These are phyloP conservation scores for Strobilomyces confusus DNA, from an alignment of 768 basidiomycete genomes.

Conservation along the genomic window DNA sequence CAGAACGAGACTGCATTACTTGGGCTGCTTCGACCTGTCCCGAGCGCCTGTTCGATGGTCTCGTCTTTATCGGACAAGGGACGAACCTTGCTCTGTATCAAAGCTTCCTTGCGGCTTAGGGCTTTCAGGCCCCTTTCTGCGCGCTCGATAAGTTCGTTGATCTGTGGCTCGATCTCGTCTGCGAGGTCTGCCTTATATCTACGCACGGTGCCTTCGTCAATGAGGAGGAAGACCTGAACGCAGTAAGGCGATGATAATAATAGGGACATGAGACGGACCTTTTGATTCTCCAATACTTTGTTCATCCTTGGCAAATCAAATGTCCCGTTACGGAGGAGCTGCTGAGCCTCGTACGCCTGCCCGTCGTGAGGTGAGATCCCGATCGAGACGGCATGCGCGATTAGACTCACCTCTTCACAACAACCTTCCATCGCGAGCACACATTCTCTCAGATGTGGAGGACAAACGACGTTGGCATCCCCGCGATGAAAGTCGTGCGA, in stretches of 20 bases:
- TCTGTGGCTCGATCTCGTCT: conserved; percentile 78
- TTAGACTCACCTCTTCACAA: conserved; percentile 60
- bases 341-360: conserved; percentile 66
- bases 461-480: conserved; percentile 62
- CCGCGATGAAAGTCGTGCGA: conserved; percentile 61
- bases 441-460: conserved; percentile 69
- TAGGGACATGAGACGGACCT: conserved; percentile 37
- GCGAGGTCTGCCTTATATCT: conserved; percentile 71
- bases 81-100: conserved; percentile 60
- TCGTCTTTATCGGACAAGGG: neutral
- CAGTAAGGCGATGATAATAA: conserved; percentile 4
- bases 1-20: conserved; percentile 36
- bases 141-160: conserved; percentile 66
- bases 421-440: conserved; percentile 78
- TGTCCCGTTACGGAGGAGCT: conserved; percentile 65
- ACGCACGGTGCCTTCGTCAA: conserved; percentile 68
- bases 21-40: conserved; percentile 54
- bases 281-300: conserved; percentile 62
- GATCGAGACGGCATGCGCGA: neutral
- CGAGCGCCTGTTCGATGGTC: neutral
- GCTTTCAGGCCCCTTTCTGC: conserved; percentile 64
- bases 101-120: conserved; percentile 58
- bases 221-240: conserved; percentile 66
- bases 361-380: neutral
- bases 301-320: conserved; percentile 69